Base-by-base conservation (phyloP, 1,284 basidiomycete genomes). In the Ceraceosorus bombacis region DNA sequence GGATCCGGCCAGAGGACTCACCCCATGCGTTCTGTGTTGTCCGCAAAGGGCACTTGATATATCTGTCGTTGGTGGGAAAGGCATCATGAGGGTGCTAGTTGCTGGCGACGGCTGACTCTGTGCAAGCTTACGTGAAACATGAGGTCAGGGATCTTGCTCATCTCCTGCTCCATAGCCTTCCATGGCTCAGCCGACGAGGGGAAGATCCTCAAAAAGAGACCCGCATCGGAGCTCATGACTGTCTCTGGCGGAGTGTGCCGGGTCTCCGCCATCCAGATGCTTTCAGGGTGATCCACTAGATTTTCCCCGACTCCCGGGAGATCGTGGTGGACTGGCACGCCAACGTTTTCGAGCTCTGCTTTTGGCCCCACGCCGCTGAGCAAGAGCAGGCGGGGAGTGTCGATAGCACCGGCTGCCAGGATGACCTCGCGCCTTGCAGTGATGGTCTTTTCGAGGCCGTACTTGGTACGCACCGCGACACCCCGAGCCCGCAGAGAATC, bases 281-380 rank as follows among this genome's bases (percentile, higher is more conserved):
- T 68, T 56, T 78, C 77, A 6, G 77, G 77, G 60, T 83, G 83
- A 57, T 83, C 83, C 53, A 82, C 82, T 5, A 82, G 72, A 68
- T 84, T 83, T 61, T 77, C 77, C 5, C 83, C 83, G 1, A 83
- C 82, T 5, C 82, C 82, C 4, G 81, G 80, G 6, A 84, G 73
- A 38, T 81, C 74, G 54, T 81, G 64, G 57, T 78, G 77, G 41
- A 78, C 65, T 2, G 76, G 65, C 41, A 84, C 72, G 2, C 80
- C 80, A 5, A 81, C 65, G 36, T 63, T 70, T 43, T 78, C 71
- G 4, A 84, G 72, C 5, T 83, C 73, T 7, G 75, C 69, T 5
- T 67, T 69, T 27, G 80, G 73, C 10, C 83, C 83, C 38, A 84
- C 80, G 2, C 83, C 83, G 0, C 82, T 82, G 17, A 82, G 74